Evolutionary conservation across 1,284 basidiomycete genomes (phyloP).

Genomic region (Afroboletus lepidellus): DNA sequence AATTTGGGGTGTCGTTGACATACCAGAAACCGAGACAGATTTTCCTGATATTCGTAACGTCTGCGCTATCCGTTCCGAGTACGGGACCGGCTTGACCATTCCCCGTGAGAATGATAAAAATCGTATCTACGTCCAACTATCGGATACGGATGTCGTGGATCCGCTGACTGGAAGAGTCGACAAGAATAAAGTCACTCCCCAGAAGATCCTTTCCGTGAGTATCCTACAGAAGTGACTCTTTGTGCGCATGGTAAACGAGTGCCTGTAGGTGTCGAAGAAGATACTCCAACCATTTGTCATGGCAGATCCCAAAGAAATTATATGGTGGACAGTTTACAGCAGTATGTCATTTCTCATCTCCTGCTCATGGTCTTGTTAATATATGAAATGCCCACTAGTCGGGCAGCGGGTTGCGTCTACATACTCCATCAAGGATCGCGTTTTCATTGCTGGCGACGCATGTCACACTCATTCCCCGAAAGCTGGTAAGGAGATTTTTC

Average conservation of each 20-base stretch:
- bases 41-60: conserved; percentile 81
- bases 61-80: conserved; percentile 58
- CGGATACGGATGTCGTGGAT: background rate
- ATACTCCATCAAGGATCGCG: background rate
- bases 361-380: background rate
- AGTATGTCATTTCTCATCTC: background rate
- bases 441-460: background rate
- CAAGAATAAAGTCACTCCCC: conserved; percentile 56
- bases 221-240: background rate
- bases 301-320: background rate
- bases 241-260: too few relatives aligned
- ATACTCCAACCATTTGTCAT: background rate
- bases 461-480: background rate
- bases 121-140: background rate
- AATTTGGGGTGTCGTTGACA: too few relatives aligned
- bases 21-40: conserved; percentile 50
- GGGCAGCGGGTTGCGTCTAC: background rate
- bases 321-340: background rate
- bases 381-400: background rate
- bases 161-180: conserved; percentile 40
- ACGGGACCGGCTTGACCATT: conserved; percentile 54
- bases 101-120: background rate
- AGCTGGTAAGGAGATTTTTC: background rate
- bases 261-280: background rate
- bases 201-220: conserved; percentile 58